Conservation (phyloP, 148 eudicot species). For the Camellia sinensis region DNA sequence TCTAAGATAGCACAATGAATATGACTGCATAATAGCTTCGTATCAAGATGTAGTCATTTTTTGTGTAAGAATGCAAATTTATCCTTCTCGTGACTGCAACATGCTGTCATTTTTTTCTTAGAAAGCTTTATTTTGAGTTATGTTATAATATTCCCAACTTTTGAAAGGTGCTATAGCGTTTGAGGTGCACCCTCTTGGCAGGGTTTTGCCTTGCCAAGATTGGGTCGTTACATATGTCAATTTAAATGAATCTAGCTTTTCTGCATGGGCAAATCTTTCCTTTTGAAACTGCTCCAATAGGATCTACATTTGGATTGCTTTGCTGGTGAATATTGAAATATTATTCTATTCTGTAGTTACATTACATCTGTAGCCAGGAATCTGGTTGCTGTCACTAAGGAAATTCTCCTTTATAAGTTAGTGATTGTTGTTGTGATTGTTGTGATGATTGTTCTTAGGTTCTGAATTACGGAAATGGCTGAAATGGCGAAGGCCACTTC, state of each 20-base stretch:
- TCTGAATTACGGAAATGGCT: conserved; percentile 55
- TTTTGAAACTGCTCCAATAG: conserved; percentile 1
- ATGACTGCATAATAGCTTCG: not conserved
- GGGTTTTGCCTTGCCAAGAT: too few relatives aligned
- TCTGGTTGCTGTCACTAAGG: not conserved
- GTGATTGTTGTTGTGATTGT: not conserved
- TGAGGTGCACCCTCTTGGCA: too few relatives aligned
- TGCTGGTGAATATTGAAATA: too few relatives aligned
- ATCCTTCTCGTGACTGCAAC: not conserved
- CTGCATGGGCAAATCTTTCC: not conserved
- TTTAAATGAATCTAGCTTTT: conserved; percentile 1
- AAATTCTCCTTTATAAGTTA: not conserved
- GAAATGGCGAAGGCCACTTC: conserved; percentile 81
- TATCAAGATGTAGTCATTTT: not conserved
- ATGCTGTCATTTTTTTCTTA: not conserved
- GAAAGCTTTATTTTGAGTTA: not conserved
- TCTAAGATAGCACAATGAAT: not conserved
- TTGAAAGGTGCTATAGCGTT: too few relatives aligned
- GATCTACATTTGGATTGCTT: too few relatives aligned
- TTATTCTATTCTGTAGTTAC: too few relatives aligned
- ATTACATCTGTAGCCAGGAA: not conserved
- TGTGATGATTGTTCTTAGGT: conserved; percentile 41
- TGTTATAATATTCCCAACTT: too few relatives aligned
- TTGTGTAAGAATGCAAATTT: not conserved
- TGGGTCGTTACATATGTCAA: too few relatives aligned